Evolutionary conservation across 169 alveolate genomes (phyloP).

Genomic region (Eimeria falciformis): DNA sequence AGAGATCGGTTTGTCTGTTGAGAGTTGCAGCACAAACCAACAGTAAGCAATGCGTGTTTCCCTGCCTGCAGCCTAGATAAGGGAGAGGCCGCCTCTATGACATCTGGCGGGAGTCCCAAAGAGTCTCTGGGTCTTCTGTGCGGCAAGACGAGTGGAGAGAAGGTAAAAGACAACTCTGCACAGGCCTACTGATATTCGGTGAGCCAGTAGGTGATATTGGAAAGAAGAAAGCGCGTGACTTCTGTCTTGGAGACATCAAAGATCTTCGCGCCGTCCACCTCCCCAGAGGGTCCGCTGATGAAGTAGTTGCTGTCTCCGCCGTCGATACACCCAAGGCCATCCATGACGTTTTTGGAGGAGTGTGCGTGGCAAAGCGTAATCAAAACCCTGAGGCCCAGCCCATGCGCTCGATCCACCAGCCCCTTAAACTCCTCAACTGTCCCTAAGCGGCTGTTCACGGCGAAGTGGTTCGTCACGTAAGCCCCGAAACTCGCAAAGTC

Average conservation of each 20-base stretch:
- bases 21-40: too few species aligned
- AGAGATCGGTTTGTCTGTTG: too few species aligned
- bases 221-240: slow-evolving; percentile 92
- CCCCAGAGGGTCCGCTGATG: slow-evolving; percentile 91
- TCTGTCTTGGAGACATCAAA: slow-evolving; percentile 92
- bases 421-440: slow-evolving; percentile 93
- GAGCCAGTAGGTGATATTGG: slow-evolving; percentile 90
- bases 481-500: slow-evolving; percentile 93
- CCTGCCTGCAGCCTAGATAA: too few species aligned
- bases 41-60: too few species aligned
- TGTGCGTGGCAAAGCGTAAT: slow-evolving; percentile 93
- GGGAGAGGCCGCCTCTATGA: too few species aligned
- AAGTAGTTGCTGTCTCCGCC: slow-evolving; percentile 93
- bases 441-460: slow-evolving; percentile 92
- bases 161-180: neutral
- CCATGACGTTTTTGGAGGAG: slow-evolving; percentile 91
- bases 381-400: slow-evolving; percentile 87
- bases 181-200: slow-evolving; percentile 85
- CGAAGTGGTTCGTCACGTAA: slow-evolving; percentile 93
- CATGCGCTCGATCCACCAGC: slow-evolving; percentile 92
- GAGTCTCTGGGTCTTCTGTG: neutral
- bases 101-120: too few species aligned
- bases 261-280: slow-evolving; percentile 92
- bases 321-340: slow-evolving; percentile 93
- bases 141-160: neutral